Evolutionary conservation across 73 alveolate species (phyloP).

Genomic region (Paramecium tetraurelia): DNA sequence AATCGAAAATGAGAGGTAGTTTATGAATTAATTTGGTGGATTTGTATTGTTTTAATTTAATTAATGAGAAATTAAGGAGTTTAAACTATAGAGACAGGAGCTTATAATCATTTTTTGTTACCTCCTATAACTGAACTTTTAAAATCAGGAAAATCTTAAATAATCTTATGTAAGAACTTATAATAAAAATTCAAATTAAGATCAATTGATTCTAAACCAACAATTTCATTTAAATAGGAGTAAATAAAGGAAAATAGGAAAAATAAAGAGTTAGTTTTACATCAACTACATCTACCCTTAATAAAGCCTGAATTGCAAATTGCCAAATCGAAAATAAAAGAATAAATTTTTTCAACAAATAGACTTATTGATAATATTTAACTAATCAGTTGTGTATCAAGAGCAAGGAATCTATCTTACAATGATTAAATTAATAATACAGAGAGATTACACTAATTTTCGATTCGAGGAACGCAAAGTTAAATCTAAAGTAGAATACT

Average conservation of each 20-base stretch:
- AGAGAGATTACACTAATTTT: neutral
- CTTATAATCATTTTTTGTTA: neutral
- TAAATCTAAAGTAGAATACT: neutral
- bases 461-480: neutral
- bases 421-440: neutral
- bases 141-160: neutral
- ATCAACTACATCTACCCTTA: neutral
- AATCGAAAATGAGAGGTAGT: neutral
- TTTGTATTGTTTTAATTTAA: neutral
- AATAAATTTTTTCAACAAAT: neutral
- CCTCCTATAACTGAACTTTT: constrained; percentile 4
- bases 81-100: neutral
- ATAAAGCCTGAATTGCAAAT: neutral
- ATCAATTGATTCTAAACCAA: neutral
- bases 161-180: neutral
- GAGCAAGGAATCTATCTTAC: neutral
- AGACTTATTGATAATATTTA: neutral
- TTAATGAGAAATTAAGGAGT: neutral
- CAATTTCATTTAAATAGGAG: neutral
- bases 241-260: neutral
- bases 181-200: neutral
- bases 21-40: neutral
- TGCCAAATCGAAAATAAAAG: neutral
- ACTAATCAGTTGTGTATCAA: neutral
- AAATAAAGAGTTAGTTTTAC: neutral